A percentile compares a stretch with the other conserved stretches of the same genome.
These are phyloP conservation scores for Peronospora farinosa DNA, from an alignment of 352 stramenopile species.

Conservation along the genomic window DNA sequence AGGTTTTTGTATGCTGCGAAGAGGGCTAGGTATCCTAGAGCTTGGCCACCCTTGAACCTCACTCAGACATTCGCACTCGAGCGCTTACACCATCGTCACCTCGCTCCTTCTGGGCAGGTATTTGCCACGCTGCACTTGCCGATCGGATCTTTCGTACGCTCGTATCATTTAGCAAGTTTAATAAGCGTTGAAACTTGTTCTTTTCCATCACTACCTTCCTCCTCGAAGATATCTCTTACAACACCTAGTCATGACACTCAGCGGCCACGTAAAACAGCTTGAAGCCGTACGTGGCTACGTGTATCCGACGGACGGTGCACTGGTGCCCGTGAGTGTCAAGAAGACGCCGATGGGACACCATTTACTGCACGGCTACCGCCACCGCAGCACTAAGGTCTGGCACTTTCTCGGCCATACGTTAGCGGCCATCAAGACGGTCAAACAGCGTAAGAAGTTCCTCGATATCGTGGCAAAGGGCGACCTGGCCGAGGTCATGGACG, in stretches of 20 bases:
- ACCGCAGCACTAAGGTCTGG: constrained; percentile 50
- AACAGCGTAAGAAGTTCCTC: constrained; percentile 56
- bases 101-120: constrained; percentile 26
- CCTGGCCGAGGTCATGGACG: constrained; percentile 53
- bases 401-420: constrained; percentile 73
- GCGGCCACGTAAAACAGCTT: constrained; percentile 41
- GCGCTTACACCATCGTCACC: constrained; percentile 8
- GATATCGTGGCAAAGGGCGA: constrained; percentile 53
- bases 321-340: constrained; percentile 50
- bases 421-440: constrained; percentile 59
- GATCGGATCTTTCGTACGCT: constrained; percentile 24
- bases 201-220: constrained; percentile 8
- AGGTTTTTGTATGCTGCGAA: constrained; percentile 6
- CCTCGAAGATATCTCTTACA: constrained; percentile 10
- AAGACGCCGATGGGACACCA: constrained; percentile 24
- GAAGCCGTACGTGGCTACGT: constrained; percentile 34
- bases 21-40: not conserved
- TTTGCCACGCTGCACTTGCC: constrained; percentile 8
- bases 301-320: constrained; percentile 33
- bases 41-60: constrained; percentile 7
- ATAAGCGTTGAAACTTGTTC: constrained; percentile 24
- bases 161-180: constrained; percentile 11
- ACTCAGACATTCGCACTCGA: constrained; percentile 17
- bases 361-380: constrained; percentile 25
- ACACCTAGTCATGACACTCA: constrained; percentile 36